Conservation (phyloP, 2,329 filamentous ascomycete species). For the Sclerotinia trifoliorum region DNA sequence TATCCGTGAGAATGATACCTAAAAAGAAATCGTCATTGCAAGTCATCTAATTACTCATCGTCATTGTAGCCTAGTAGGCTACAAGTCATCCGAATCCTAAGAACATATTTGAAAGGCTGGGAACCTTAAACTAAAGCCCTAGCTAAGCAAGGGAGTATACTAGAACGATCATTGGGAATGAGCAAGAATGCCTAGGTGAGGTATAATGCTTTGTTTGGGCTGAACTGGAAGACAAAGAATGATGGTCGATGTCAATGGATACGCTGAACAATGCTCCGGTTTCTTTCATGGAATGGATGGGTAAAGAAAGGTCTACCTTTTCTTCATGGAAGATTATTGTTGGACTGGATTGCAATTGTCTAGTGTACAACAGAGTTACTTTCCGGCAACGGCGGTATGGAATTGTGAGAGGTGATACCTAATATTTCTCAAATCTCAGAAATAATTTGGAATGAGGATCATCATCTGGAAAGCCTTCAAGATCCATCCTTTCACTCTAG, state of each 20-base stretch:
- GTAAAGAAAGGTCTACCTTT: background rate
- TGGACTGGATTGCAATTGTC: background rate
- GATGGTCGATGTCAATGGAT: background rate
- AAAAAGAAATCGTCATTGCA: background rate
- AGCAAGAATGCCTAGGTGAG: background rate
- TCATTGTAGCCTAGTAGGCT: slow-evolving; percentile 15
- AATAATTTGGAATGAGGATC: background rate
- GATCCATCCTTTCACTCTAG: no score
- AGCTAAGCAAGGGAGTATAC: background rate
- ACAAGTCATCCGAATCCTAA: background rate
- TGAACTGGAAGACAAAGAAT: background rate
- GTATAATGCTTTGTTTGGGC: background rate
- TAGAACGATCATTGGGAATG: background rate
- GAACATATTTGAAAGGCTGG: background rate
- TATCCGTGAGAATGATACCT: background rate
- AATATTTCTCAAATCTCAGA: background rate
- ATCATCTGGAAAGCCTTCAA: background rate
- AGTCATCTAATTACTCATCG: background rate
- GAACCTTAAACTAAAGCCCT: background rate
- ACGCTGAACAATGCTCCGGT: background rate
- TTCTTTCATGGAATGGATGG: background rate
- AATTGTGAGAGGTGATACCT: background rate
- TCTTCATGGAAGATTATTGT: background rate
- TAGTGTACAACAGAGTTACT: background rate
- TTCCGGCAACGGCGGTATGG: background rate